Evolutionary conservation across 805 yeast species (phyloP), one percentile per base, ranked within the genome.

Genomic region (Hanseniaspora jakobsenii): DNA sequence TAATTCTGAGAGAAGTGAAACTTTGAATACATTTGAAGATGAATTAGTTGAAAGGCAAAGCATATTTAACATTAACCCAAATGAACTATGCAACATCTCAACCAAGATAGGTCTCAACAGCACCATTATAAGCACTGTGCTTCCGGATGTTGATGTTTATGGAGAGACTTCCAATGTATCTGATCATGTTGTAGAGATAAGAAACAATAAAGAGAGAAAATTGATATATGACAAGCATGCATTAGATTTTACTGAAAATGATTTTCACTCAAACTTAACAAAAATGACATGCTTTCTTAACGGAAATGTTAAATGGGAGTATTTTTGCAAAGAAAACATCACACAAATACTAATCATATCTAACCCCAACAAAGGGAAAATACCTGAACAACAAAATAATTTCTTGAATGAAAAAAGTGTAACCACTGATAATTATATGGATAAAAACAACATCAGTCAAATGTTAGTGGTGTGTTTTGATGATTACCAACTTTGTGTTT

Each of bases 381-480:
- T n/a, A n/a, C n/a, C n/a, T n/a, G n/a, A 64, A 63, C 34, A 62
- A 63, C 44, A 69, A 72, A 6, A 66, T 71, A 1, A 52, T 62
- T 29, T 73, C 75, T 52, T 64, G n/a, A n/a, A n/a, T n/a, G n/a
- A n/a, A n/a, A n/a, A n/a, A n/a, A n/a, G n/a, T n/a, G n/a, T n/a
- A n/a, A n/a, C n/a, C n/a, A n/a, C n/a, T n/a, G n/a, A n/a, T n/a
- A n/a, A n/a, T n/a, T n/a, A n/a, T n/a, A n/a, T n/a, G n/a, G n/a
- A n/a, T n/a, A n/a, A n/a, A n/a, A n/a, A n/a, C n/a, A n/a, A n/a
- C n/a, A n/a, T n/a, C n/a, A n/a, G n/a, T n/a, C n/a, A n/a, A n/a
- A n/a, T n/a, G n/a, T n/a, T n/a, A n/a, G n/a, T n/a, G n/a, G n/a
- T 67, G 32, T 59, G 73, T 4, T 61, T 69, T 1, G 67, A 70